Evolutionary conservation across 2,329 filamentous ascomycete genomes (phyloP).

Genomic region (Sphaerulina vaccinii): DNA sequence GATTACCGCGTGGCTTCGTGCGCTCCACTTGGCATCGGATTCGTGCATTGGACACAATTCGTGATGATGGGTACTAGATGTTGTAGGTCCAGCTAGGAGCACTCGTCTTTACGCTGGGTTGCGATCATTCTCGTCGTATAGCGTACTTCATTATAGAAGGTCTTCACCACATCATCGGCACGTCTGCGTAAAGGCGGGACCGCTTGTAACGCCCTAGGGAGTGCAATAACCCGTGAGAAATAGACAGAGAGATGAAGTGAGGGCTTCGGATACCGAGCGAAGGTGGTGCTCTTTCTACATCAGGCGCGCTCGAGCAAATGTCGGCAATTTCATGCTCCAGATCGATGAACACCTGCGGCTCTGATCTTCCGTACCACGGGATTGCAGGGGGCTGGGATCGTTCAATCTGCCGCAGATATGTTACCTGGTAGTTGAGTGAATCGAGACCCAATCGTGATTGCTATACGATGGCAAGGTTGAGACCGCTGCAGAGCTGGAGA

Average conservation of each 20-base stretch:
- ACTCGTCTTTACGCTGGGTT: not conserved
- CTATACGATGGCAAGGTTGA: not conserved
- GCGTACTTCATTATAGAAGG: not conserved
- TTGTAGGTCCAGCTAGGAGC: not conserved
- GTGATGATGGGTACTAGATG: not conserved
- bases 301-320: not conserved
- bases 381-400: not conserved
- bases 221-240: not conserved
- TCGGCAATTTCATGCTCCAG: not conserved
- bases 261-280: not conserved
- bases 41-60: not conserved
- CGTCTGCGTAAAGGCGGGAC: no score
- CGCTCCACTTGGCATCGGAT: conserved; percentile 1
- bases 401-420: not conserved
- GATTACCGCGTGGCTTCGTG: conserved; percentile 5
- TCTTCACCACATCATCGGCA: no score
- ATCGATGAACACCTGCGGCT: not conserved
- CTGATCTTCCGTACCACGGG: not conserved
- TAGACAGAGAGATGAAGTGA: not conserved
- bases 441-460: not conserved
- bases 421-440: not conserved
- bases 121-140: not conserved
- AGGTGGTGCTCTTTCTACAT: not conserved
- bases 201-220: no score
- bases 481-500: not conserved